Base-by-base conservation (phyloP, 1,284 basidiomycete genomes). In the Omphalotus olearius region DNA sequence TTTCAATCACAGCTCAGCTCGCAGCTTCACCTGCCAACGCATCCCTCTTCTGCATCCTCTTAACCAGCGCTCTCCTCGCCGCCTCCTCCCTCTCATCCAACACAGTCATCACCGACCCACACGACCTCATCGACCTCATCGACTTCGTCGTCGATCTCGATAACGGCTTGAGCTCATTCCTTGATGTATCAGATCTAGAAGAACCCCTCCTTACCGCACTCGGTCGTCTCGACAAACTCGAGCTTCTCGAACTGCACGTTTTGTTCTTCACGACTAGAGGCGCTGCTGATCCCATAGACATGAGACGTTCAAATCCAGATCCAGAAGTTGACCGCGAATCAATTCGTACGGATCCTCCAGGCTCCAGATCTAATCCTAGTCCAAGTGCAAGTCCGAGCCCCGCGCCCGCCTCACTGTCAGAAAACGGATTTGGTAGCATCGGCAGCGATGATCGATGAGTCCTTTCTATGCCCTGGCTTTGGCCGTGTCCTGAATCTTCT, bases 21-120 rank as follows among this genome's bases (percentile, higher is more conserved):
- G 30, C 30, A 2, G 7, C 30, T n/a, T 33, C 30, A 10, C 23
- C 23, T 23, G 23, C 23, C 23, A 23, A 23, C 23, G 23, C 23
- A 23, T 23, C 23, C 30, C 26, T 45, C 30, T 35, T 49, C 17
- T 28, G 44, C 50, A 47, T 42, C 30, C 54, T 52, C 28, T 48
- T 50, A 28, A 42, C 46, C 50, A 55, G 28, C 18, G 54, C 54
- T 45, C 44, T 52, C 38, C 47, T 47, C 35, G 54, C 54, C 17
- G 35, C 30, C 43, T 55, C 54, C 23, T 55, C 54, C 42, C 50
- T 55, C 36, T 55, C 47, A 11, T 36, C 49, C 38, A 54, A 23
- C 20, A 46, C 43, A 3, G 50, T 45, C 51, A 53, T 48, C 4
- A 52, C 45, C 16, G 51, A 52, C 17, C 38, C 20, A 7, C 39